Base-by-base conservation (phyloP, 768 basidiomycete species). In the Tylopilus sp. region DNA sequence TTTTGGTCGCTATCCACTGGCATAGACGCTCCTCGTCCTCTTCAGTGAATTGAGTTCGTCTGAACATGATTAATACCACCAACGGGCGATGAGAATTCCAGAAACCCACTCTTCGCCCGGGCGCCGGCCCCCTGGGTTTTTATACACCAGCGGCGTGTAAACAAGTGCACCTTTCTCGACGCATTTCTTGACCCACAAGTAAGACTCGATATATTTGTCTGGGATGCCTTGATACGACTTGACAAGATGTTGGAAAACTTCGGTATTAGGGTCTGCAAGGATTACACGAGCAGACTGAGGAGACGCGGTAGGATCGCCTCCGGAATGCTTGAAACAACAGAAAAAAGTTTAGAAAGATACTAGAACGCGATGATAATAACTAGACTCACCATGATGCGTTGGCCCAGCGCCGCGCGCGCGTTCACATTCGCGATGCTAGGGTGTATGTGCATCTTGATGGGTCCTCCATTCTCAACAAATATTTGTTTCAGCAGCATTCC, bases 131-230 rank as follows among this genome's bases (percentile, higher is more conserved):
- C 89, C 89, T 9, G 87, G 87, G 58, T 92, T 91, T 69, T 90
- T 90, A 70, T 89, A 90, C 2, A 89, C 83, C 31, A 88, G 71
- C 0, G 87, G 88, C 1, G 89, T 90, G 59, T 84, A 90, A 37
- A 79, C 67, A 22, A 89, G 72, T 8, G 76, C 62, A 3, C 84
- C 81, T 55, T 78, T 84, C 60, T 89, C 87, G 45, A 90, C 81
- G 54, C 89, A 91, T 62, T 86, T 87, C 71, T 89, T 89, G 45
- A 92, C 85, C 89, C 89, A 92, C 19, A 87, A 70, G 63, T 86
- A 86, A 11, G 87, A 87, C 58, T 92, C 89, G 43, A 92, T 82
- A 56, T 85, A 86, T 67, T 89, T 91, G 44, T 84, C 78, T 3
- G 84, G 75, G 31, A 83, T 76, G 41, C 80, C 80, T 67, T 90